Evolutionary conservation across 2,329 filamentous ascomycete genomes (phyloP).

Genomic region (Hypoxylon sp.): DNA sequence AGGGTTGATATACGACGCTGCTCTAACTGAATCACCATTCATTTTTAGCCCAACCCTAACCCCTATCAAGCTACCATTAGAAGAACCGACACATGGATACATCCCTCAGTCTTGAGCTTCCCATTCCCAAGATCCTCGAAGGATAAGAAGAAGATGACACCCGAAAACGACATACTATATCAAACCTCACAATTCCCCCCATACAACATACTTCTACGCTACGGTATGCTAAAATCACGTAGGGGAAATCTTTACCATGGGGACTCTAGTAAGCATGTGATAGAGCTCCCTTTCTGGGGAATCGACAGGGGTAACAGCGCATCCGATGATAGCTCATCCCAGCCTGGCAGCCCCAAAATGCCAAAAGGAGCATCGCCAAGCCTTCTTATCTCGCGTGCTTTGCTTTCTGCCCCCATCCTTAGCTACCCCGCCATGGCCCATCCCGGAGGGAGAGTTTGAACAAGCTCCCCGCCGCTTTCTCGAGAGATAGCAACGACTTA

Average conservation of each 20-base stretch:
- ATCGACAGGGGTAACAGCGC: constrained; percentile 28
- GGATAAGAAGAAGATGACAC: background rate
- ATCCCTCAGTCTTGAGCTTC: too few species aligned
- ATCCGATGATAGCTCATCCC: constrained; percentile 31
- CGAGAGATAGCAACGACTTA: constrained; percentile 7
- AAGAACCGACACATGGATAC: too few species aligned
- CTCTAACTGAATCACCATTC: too few species aligned
- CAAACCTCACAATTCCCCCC: constrained; percentile 9
- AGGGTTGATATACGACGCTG: too few species aligned
- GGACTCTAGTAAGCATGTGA: constrained; percentile 20
- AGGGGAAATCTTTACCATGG: constrained; percentile 21
- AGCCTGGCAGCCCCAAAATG: constrained; percentile 19
- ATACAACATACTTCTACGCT: constrained; percentile 16
- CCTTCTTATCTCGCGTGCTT: constrained; percentile 35
- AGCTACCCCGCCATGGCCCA: constrained; percentile 28
- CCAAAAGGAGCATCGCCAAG: constrained; percentile 30
- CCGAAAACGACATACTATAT: constrained; percentile 5
- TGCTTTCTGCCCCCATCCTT: too few species aligned
- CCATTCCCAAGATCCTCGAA: too few species aligned
- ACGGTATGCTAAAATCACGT: constrained; percentile 7
- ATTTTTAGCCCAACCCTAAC: too few species aligned
- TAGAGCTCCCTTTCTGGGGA: constrained; percentile 19
- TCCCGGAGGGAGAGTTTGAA: constrained; percentile 10
- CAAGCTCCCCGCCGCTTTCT: constrained; percentile 30
- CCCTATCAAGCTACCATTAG: too few species aligned